These are phyloP conservation scores for Vanrija pseudolonga DNA, from an alignment of 1,284 basidiomycete genomes.

Conservation along the genomic window DNA sequence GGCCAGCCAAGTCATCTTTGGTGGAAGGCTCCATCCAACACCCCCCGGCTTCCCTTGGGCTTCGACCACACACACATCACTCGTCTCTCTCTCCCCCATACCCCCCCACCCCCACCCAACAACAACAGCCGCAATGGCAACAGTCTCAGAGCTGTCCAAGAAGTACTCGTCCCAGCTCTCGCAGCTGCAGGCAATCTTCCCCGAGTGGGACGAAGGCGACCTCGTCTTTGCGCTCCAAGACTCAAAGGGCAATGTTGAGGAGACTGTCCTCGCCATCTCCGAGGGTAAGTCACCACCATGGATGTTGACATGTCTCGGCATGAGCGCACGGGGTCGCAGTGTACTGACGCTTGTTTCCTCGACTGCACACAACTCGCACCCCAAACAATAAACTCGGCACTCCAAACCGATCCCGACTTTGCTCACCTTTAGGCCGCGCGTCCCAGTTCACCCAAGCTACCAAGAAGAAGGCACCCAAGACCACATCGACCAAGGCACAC, in stretches of 20 bases:
- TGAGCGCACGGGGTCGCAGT: too few relatives aligned
- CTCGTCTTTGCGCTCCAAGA: conserved; percentile 47
- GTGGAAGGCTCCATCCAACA: neutral
- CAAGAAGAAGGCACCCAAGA: conserved; percentile 44
- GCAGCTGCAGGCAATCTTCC: conserved; percentile 46
- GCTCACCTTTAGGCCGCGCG: conserved; percentile 40
- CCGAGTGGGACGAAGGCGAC: conserved; percentile 48
- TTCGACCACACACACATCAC: neutral
- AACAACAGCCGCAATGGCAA: conserved; percentile 29
- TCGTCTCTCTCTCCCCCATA: neutral
- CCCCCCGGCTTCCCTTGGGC: neutral
- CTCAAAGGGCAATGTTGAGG: conserved; percentile 47
- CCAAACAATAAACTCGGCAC: neutral
- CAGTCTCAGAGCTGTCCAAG: conserved; percentile 36
- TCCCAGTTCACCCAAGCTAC: conserved; percentile 49
- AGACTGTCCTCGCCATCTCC: conserved; percentile 46
- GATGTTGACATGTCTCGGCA: too few relatives aligned
- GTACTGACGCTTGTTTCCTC: too few relatives aligned
- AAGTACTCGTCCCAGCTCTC: conserved; percentile 44
- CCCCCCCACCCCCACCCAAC: neutral
- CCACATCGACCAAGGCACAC: conserved; percentile 25
- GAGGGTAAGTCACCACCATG: conserved; percentile 37
- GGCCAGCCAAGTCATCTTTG: too few relatives aligned
- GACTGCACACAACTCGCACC: neutral
- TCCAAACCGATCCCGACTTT: neutral